Evolutionary conservation across 139 green algal species (phyloP), one percentile per base, ranked within the genome.

Genomic region (Monoraphidium neglectum): DNA sequence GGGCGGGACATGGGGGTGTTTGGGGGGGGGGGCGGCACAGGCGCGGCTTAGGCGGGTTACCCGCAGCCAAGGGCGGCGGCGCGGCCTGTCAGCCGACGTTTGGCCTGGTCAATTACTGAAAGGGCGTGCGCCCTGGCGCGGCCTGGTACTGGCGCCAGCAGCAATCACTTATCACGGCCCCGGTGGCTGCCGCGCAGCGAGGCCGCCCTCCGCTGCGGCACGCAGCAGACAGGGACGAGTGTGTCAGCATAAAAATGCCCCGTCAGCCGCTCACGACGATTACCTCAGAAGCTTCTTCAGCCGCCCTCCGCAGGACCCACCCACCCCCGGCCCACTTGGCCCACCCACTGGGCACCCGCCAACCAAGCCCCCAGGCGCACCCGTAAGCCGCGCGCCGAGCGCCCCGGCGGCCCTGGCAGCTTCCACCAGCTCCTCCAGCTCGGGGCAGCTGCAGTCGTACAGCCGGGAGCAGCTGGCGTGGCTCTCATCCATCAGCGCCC

Each of bases 381-480:
- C 90, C 12, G 94, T 98, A 5, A 98, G 86, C 6, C 94, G 84
- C 4, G 86, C 77, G 23, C 93, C 94, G n/a, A 97, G 69, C 1
- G 94, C 94, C 3, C 94, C 94, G 0, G 79, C 74, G 0, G 38
- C 76, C 61, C 83, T 90, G 68, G 82, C 85, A 13, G 84, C 54
- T 4, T 57, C 79, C 68, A 96, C 89, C 70, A 99, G 81, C 69
- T 89, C 74, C 35, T 98, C 92, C 57, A 99, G 86, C 83, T 99
- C 95, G 0, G 83, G 70, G 72, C 91, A 97, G 80, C 88, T 96
- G 87, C 95, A 98, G 53, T 97, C 89, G 82, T 98, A 98, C 71
- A 94, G 84, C n/a, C 89, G 80, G 18, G 88, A 86, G 81, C 93
- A 98, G 74, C 83, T 93, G 66, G 76, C 82, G 43, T 98, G 95